Conservation (phyloP, 1,139 yeast species). For the Yamadazyma trypodendri region DNA sequence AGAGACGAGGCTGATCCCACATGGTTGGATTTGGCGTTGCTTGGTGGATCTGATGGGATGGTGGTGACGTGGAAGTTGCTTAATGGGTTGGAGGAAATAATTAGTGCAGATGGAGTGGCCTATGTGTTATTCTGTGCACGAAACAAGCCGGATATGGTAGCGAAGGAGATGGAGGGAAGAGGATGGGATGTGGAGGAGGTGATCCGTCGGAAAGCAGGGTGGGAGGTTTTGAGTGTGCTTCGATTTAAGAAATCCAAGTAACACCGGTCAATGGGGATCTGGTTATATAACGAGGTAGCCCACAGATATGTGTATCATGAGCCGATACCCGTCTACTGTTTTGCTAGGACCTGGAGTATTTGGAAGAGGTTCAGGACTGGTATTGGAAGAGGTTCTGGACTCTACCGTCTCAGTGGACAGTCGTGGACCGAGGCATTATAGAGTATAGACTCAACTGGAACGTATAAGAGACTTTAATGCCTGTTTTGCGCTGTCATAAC, state of each 20-base stretch:
- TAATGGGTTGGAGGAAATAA: constrained; percentile 43
- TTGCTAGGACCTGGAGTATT: too few species aligned
- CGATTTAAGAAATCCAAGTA: constrained; percentile 46
- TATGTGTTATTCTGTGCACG: constrained; percentile 85
- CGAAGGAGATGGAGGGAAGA: constrained; percentile 38
- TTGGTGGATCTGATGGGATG: constrained; percentile 93
- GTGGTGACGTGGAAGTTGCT: constrained; percentile 68
- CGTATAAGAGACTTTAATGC: too few species aligned
- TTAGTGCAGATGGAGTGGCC: constrained; percentile 65
- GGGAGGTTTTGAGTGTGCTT: constrained; percentile 88
- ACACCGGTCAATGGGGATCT: too few species aligned
- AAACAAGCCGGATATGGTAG: constrained; percentile 69
- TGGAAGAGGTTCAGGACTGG: too few species aligned
- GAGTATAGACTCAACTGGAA: too few species aligned
- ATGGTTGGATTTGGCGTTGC: constrained; percentile 87
- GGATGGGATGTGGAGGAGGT: constrained; percentile 60
- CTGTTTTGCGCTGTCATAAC: too few species aligned
- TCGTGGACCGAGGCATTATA: too few species aligned
- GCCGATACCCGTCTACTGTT: too few species aligned
- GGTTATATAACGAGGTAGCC: too few species aligned
- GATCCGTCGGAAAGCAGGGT: constrained; percentile 78
- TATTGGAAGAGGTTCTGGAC: too few species aligned
- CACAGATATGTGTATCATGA: too few species aligned
- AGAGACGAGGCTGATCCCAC: constrained; percentile 40
- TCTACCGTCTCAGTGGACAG: too few species aligned